phyloP scores from a whole-genome alignment of 2,329 filamentous ascomycete genomes.

The Cordyceps pruinosa region DNA sequence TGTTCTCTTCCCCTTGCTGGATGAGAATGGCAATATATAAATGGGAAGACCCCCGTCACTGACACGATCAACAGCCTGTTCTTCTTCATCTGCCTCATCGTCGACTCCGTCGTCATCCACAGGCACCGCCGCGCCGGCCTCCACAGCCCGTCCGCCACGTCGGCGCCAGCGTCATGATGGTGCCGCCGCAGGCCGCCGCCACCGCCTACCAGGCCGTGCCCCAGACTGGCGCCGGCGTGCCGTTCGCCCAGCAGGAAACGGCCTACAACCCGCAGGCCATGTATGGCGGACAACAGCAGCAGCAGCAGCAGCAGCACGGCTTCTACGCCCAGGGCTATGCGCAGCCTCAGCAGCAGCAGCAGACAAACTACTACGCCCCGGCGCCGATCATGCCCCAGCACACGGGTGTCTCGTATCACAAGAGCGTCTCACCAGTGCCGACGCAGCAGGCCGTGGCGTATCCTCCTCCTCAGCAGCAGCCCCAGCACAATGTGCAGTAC shows the following conservation, averaged over 20 bases:
- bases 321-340: not conserved
- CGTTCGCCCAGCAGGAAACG: conserved; percentile 16
- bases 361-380: not conserved
- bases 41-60: not conserved
- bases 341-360: conserved; percentile 14
- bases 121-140: conserved; percentile 38
- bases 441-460: not conserved
- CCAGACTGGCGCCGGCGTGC: conserved; percentile 11
- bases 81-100: conserved; percentile 33
- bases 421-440: not conserved
- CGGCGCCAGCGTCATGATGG: not conserved
- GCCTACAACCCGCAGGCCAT: conserved; percentile 14
- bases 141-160: conserved; percentile 23
- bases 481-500: not conserved
- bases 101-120: conserved; percentile 35
- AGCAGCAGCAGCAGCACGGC: conserved; percentile 14
- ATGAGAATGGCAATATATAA: not conserved
- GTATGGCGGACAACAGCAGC: conserved; percentile 12
- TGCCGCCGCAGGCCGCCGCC: conserved; percentile 7
- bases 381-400: not conserved
- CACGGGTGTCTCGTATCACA: not conserved
- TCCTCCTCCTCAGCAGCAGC: conserved; percentile 4
- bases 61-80: conserved; percentile 29
- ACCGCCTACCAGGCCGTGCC: conserved; percentile 14
- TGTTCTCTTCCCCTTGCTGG: not conserved